Conservation (phyloP, 164 flowering plant genomes). For the grape (Vitis vinifera) region ASM3070453v1 NC_081806.1:8128501-8129000, state of each 20-base stretch:
- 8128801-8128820: no score
- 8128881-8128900: no score
- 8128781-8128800: no score
- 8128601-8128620: slow-evolving; percentile 76
- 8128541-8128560: slow-evolving; percentile 65
- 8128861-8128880: no score
- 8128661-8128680: slow-evolving; percentile 70
- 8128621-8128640: slow-evolving; percentile 56
- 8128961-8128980: slow-evolving; percentile 96
- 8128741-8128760: no score
- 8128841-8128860: no score
- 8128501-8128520: background rate
- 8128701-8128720: slow-evolving; percentile 44
- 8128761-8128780: no score
- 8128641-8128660: slow-evolving; percentile 66
- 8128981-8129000: slow-evolving; percentile 88
- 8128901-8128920: slow-evolving; percentile 8
- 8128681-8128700: slow-evolving; percentile 84
- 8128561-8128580: slow-evolving; percentile 83
- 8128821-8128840: no score
- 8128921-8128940: slow-evolving; percentile 86
- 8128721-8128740: no score
- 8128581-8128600: slow-evolving; percentile 49
- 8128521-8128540: background rate
- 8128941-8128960: slow-evolving; percentile 78